Evolutionary conservation across 352 stramenopile species (phyloP).

Genomic region (Globisporangium recalcitrans): DNA sequence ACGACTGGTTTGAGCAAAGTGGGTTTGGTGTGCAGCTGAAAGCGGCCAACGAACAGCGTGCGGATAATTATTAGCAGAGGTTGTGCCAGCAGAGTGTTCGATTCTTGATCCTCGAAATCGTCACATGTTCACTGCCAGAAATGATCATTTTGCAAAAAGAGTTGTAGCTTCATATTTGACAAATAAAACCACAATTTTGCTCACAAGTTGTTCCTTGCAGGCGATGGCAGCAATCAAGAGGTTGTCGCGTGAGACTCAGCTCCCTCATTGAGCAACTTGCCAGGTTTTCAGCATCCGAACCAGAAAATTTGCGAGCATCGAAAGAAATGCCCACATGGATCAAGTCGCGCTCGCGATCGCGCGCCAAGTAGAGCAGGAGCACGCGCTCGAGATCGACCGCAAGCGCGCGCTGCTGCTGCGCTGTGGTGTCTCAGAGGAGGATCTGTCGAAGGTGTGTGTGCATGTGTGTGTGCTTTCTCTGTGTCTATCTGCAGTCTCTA

Average conservation of each 20-base stretch:
- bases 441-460: slow-evolving; percentile 35
- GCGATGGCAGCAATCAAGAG: too few relatives aligned
- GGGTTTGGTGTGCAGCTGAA: slow-evolving; percentile 22
- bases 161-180: too few relatives aligned
- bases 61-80: neutral
- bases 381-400: slow-evolving; percentile 31
- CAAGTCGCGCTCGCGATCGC: slow-evolving; percentile 17
- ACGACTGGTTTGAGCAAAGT: slow-evolving; percentile 32
- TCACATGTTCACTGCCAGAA: too few relatives aligned
- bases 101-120: neutral
- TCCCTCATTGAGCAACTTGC: neutral
- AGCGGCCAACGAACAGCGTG: too few relatives aligned
- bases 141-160: too few relatives aligned
- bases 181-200: too few relatives aligned
- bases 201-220: too few relatives aligned
- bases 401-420: slow-evolving; percentile 25
- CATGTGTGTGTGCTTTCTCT: neutral
- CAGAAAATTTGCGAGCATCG: neutral
- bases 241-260: too few relatives aligned
- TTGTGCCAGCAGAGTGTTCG: neutral
- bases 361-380: slow-evolving; percentile 22
- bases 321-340: slow-evolving; percentile 3
- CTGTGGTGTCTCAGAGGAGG: slow-evolving; percentile 30
- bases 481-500: neutral
- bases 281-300: neutral